Conservation (phyloP, 306 rosid species). For the Malus sieversii region DNA sequence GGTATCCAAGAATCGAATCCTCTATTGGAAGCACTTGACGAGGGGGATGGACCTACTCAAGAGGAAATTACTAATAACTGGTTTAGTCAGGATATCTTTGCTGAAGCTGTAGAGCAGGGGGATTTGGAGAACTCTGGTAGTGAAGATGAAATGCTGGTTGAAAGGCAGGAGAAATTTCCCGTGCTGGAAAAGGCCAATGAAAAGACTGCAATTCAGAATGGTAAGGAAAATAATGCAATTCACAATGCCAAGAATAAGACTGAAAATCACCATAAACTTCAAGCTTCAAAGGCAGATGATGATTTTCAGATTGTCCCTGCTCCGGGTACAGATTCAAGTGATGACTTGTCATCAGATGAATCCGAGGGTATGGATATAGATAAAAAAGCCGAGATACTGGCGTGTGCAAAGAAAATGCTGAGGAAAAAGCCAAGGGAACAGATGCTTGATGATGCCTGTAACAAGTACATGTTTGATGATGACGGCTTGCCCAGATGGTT, state of each 20-base stretch:
- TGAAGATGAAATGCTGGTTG: slow-evolving; percentile 65
- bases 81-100: slow-evolving; percentile 86
- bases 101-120: slow-evolving; percentile 72
- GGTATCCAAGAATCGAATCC: slow-evolving; percentile 69
- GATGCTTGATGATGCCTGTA: slow-evolving; percentile 72
- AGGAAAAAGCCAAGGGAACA: slow-evolving; percentile 66
- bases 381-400: slow-evolving; percentile 72
- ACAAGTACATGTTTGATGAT: slow-evolving; percentile 74
- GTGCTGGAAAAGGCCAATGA: slow-evolving; percentile 27
- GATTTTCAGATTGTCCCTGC: slow-evolving; percentile 84
- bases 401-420: slow-evolving; percentile 75
- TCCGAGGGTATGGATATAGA: slow-evolving; percentile 40
- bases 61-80: slow-evolving; percentile 72
- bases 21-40: slow-evolving; percentile 69
- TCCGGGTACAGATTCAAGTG: slow-evolving; percentile 76
- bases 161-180: slow-evolving; percentile 25
- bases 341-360: slow-evolving; percentile 64
- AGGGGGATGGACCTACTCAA: slow-evolving; percentile 53
- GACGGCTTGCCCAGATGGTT: slow-evolving; percentile 86
- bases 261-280: slow-evolving; percentile 9
- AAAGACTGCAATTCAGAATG: slow-evolving; percentile 21
- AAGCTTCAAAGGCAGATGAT: slow-evolving; percentile 33
- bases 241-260: slow-evolving; percentile 30
- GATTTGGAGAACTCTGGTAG: slow-evolving; percentile 43
- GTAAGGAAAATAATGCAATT: neutral